Percentiles rank a stretch among this genome's conserved stretches.
Conservation (phyloP, 2,329 filamentous ascomycete genomes). For the Thielaviopsis musarum region DNA sequence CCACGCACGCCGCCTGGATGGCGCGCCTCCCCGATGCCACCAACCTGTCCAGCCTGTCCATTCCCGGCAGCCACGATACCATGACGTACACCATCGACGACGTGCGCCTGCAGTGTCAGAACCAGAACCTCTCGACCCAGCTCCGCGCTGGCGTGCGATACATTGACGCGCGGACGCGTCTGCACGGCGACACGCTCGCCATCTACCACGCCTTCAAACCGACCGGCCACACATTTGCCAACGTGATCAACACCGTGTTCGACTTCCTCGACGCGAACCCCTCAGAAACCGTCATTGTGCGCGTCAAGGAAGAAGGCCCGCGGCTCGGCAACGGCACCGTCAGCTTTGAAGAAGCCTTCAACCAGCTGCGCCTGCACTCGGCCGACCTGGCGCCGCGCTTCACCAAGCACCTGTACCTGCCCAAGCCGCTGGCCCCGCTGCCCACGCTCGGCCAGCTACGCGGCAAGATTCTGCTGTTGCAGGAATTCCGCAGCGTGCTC, state of each 20-base stretch:
- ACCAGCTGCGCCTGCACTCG: conserved; percentile 21
- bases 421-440: conserved; percentile 19
- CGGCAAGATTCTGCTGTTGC: conserved; percentile 29
- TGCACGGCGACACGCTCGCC: conserved; percentile 25
- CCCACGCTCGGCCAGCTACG: conserved; percentile 30
- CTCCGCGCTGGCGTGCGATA: conserved; percentile 31
- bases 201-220: conserved; percentile 30
- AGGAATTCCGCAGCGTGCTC: conserved; percentile 25
- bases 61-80: conserved; percentile 36
- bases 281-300: conserved; percentile 30
- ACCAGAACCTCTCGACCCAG: conserved; percentile 27
- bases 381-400: conserved; percentile 20
- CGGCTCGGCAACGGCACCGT: conserved; percentile 19
- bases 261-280: conserved; percentile 29
- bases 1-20: conserved; percentile 26
- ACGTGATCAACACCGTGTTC: conserved; percentile 27
- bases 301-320: conserved; percentile 30
- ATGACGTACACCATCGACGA: conserved; percentile 29
- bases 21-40: conserved; percentile 23
- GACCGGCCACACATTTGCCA: conserved; percentile 27
- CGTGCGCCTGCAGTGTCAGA: conserved; percentile 28
- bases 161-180: conserved; percentile 30
- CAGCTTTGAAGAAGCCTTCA: conserved; percentile 30
- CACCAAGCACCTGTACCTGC: conserved; percentile 21
- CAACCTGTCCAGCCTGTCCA: conserved; percentile 27